Conservation (phyloP, 495 filamentous ascomycete species). For the Penicillium herquei region DNA sequence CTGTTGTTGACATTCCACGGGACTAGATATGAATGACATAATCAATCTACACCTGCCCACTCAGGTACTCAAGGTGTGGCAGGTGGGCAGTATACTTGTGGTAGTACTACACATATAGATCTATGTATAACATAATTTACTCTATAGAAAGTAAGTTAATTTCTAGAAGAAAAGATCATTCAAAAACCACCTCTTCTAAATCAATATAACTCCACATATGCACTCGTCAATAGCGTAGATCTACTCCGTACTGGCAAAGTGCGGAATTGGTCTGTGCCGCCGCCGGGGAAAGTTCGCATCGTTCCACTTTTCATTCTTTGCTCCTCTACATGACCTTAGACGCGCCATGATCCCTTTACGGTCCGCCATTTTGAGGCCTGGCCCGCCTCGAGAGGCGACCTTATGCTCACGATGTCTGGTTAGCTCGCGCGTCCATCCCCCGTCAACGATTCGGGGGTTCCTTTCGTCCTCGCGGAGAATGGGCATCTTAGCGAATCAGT, state of each 20-base stretch:
- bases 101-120: too few relatives aligned
- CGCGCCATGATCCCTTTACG: conserved; percentile 45
- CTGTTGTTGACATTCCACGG: conserved; percentile 25
- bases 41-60: not conserved
- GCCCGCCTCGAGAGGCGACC: conserved; percentile 29
- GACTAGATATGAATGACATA: conserved; percentile 6
- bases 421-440: conserved; percentile 10
- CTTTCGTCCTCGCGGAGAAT: conserved; percentile 32
- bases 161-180: too few relatives aligned
- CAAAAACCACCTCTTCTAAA: too few relatives aligned
- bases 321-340: conserved; percentile 10
- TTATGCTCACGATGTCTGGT: conserved; percentile 37
- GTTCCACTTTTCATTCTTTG: conserved; percentile 22
- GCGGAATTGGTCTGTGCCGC: conserved; percentile 36
- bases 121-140: too few relatives aligned
- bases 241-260: conserved; percentile 2
- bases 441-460: conserved; percentile 32
- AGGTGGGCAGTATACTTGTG: too few relatives aligned
- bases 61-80: not conserved
- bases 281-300: conserved; percentile 33
- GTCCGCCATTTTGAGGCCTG: conserved; percentile 38
- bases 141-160: too few relatives aligned
- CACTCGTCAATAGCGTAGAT: not conserved
- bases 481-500: conserved; percentile 26
- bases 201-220: too few relatives aligned